Percentiles rank a stretch among this genome's conserved stretches.
phyloP scores from a whole-genome alignment of 805 yeast species.

The Metschnikowia picachoensis region DNA sequence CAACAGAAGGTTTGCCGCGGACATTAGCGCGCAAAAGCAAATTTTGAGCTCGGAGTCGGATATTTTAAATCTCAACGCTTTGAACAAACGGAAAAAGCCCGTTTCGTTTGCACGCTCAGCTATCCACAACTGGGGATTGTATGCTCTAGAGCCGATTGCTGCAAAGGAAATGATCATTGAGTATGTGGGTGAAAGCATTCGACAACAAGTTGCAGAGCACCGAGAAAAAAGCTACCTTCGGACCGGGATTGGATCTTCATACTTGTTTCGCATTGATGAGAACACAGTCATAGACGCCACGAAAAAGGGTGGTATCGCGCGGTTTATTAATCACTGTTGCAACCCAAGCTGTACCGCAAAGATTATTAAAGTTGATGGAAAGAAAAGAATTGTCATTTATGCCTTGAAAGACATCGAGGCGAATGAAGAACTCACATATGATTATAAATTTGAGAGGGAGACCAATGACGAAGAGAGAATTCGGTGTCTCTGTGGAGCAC shows the following conservation, averaged over 20 bases:
- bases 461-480: constrained; percentile 83
- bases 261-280: constrained; percentile 88
- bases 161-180: constrained; percentile 97
- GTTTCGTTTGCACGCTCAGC: constrained; percentile 97
- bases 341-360: constrained; percentile 97
- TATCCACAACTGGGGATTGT: constrained; percentile 97
- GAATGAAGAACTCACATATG: constrained; percentile 91
- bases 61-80: constrained; percentile 75
- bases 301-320: constrained; percentile 93
- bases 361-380: constrained; percentile 91
- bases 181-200: constrained; percentile 90
- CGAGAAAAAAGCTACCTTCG: constrained; percentile 81
- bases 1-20: constrained; percentile 85
- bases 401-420: constrained; percentile 85
- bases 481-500: constrained; percentile 92
- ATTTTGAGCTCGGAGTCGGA: constrained; percentile 80
- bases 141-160: constrained; percentile 93
- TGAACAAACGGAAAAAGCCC: constrained; percentile 86
- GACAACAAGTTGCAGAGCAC: constrained; percentile 92
- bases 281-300: constrained; percentile 96
- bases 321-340: constrained; percentile 96
- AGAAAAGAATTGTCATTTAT: constrained; percentile 89
- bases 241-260: constrained; percentile 94
- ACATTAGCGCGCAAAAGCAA: constrained; percentile 74
- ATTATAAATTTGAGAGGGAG: constrained; percentile 92